These are phyloP conservation scores for Polyplosphaeria fusca DNA, from an alignment of 495 filamentous ascomycete genomes.

Conservation along the genomic window DNA sequence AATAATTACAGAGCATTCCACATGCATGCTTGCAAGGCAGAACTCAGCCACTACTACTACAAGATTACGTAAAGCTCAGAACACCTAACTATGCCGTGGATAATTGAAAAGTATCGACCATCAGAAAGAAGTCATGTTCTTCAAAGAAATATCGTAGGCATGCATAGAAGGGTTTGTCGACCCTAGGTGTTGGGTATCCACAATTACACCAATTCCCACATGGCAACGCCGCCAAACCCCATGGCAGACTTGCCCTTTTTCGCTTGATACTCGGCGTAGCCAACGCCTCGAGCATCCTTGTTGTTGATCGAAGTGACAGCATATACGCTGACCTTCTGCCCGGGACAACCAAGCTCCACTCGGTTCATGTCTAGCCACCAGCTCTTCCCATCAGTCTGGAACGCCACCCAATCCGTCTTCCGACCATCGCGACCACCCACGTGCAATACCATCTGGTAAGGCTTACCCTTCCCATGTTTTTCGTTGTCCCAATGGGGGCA, in stretches of 20 bases:
- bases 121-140: no score
- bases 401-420: slow-evolving; percentile 62
- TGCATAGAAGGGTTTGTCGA: no score
- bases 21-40: no score
- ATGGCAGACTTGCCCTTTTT: slow-evolving; percentile 59
- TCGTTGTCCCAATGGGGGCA: slow-evolving; percentile 78
- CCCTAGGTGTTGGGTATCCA: no score
- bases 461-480: slow-evolving; percentile 58
- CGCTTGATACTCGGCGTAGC: slow-evolving; percentile 59
- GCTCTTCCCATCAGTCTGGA: slow-evolving; percentile 63
- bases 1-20: no score
- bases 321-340: slow-evolving; percentile 61
- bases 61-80: no score
- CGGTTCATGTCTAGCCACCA: slow-evolving; percentile 73
- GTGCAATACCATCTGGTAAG: slow-evolving; percentile 63
- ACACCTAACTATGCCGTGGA: no score
- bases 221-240: slow-evolving; percentile 58
- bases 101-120: no score
- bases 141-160: no score
- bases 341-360: slow-evolving; percentile 62
- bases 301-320: slow-evolving; percentile 63
- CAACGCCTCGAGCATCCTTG: slow-evolving; percentile 64
- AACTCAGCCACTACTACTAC: no score
- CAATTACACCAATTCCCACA: slow-evolving; percentile 69
- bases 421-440: slow-evolving; percentile 65